A percentile compares a stretch with the other conserved stretches of the same genome.
Conservation (phyloP, 768 basidiomycete species). For the Rhizopogon vulgaris region DNA sequence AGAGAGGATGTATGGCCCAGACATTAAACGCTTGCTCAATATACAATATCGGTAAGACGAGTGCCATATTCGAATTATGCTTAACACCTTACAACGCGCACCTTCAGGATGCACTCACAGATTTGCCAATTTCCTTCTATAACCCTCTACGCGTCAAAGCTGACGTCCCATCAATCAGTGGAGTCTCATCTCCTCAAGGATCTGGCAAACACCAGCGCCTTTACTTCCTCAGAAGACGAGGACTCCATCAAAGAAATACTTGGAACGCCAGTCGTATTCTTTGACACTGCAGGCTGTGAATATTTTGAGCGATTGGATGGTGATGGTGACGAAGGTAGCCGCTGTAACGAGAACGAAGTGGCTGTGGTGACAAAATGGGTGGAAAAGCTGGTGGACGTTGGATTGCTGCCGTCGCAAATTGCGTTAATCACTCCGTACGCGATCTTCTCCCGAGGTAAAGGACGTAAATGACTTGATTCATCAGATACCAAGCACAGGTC, state of each 20-base stretch:
- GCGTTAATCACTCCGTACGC: conserved; percentile 82
- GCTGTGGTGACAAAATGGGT: conserved; percentile 81
- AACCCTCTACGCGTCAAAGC: conserved; percentile 67
- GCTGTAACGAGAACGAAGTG: conserved; percentile 93
- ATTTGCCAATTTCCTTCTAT: conserved; percentile 86
- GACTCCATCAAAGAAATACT: conserved; percentile 72
- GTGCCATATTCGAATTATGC: not conserved
- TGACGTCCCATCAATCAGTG: conserved; percentile 69
- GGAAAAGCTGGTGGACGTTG: conserved; percentile 63
- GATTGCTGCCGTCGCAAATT: conserved; percentile 66
- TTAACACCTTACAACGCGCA: not conserved
- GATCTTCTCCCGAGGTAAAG: not conserved
- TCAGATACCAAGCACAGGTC: conserved; percentile 92
- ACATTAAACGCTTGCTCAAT: conserved; percentile 81
- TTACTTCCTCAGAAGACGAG: conserved; percentile 33
- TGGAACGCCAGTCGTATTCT: conserved; percentile 79
- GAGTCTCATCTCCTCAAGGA: conserved; percentile 66
- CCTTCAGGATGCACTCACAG: conserved; percentile 71
- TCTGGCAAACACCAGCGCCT: conserved; percentile 46
- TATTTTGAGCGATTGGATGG: conserved; percentile 82
- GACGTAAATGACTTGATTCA: not conserved
- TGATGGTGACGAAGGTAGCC: conserved; percentile 82
- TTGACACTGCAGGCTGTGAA: conserved; percentile 92
- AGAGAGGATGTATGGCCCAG: conserved; percentile 78
- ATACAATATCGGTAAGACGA: conserved; percentile 75